Evolutionary conservation across 108 stramenopile genomes (phyloP).

Genomic region (Bacterosira constricta): DNA sequence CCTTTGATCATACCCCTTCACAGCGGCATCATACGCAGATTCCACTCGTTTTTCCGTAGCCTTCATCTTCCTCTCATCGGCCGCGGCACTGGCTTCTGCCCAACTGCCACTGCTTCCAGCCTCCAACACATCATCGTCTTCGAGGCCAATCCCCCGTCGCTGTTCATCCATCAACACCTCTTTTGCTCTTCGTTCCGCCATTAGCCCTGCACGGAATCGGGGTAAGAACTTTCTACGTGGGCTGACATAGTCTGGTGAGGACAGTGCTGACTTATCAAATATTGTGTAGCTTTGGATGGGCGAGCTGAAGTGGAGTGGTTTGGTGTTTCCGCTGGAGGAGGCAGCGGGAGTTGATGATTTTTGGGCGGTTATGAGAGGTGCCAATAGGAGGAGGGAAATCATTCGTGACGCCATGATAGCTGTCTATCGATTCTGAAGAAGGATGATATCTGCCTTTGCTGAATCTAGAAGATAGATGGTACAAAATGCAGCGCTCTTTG

Average conservation of each 20-base stretch:
- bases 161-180: conserved; percentile 52
- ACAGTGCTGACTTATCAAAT: conserved; percentile 41
- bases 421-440: too few relatives aligned
- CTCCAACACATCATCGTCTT: background rate
- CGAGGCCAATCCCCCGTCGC: conserved; percentile 30
- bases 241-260: conserved; percentile 22
- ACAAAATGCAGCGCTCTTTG: too few relatives aligned
- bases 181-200: conserved; percentile 62
- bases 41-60: conserved; percentile 59
- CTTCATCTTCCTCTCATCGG: conserved; percentile 41
- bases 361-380: conserved; percentile 48
- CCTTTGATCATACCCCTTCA: conserved; percentile 41
- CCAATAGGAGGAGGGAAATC: conserved; percentile 27
- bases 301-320: conserved; percentile 58
- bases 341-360: background rate
- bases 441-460: too few relatives aligned
- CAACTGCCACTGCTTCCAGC: conserved; percentile 37
- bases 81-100: conserved; percentile 52
- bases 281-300: conserved; percentile 84
- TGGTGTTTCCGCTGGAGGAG: conserved; percentile 8
- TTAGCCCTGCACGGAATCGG: conserved; percentile 62
- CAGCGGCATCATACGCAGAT: conserved; percentile 69
- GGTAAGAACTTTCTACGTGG: conserved; percentile 66
- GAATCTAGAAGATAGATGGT: too few relatives aligned
- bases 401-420: conserved; percentile 8